Base-by-base conservation (phyloP, 805 yeast species). In the Saccharomycopsis babjevae region DNA sequence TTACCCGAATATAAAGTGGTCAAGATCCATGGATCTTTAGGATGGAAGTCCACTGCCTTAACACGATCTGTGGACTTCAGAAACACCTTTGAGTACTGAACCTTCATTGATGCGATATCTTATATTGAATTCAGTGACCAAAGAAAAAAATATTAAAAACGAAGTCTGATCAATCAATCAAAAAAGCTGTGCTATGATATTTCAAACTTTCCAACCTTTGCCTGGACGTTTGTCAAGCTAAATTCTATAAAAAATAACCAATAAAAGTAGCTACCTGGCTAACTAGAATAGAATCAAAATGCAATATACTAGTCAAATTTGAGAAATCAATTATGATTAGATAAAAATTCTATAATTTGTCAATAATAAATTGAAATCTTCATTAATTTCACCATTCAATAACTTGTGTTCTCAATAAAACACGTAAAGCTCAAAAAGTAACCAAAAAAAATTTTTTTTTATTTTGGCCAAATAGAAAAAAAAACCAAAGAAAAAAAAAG, bases 41-140 rank as follows among this genome's bases (percentile, higher is more conserved):
- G 99, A 73, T 94, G 99, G 79, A 94, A 88, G 75, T 94, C 99
- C 70, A 94, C 87, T 57, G 97, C 97, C 75, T 94, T 94, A 72
- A 94, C 97, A 73, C 99, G 86, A 73, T 92, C 97, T 46, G 97
- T 86, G 32, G 52, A 46, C n/a, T 46, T 46, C 52, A 46, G 52
- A 46, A 46, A 46, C 13, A 46, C 32, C 28, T 46, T 46, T 7
- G 52, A 22, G 32, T 46, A 46, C 32, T 46, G 52, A 46, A 46
- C 52, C 52, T 46, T 46, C 52, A 46, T 46, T 7, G 15, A 34
- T 34, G 10, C 15, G 15, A 28, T 8, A 46, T 46, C 28, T 28
- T 46, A 46, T 22, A 46, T 18, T n/a, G n/a, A 10, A 13, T 3
- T 11, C 32, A 25, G 15, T 4, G 28, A 25, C 28, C 46, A 40